phyloP scores from a whole-genome alignment of 371 early-diverging fungal genomes.

The Mortierella sp. region DNA sequence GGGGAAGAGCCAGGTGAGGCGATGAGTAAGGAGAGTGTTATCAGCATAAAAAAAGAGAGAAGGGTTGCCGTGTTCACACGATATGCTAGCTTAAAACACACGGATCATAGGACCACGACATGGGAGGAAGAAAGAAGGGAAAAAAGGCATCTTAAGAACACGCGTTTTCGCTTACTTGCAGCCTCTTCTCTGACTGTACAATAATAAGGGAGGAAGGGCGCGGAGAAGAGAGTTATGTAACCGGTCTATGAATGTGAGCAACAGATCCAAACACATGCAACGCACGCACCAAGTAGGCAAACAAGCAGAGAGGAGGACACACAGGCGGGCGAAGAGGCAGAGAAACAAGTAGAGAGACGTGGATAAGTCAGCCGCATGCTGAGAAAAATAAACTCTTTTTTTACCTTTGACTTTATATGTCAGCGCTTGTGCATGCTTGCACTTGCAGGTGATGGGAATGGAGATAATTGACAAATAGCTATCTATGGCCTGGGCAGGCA shows the following conservation, averaged over 20 bases:
- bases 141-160: not conserved
- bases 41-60: not conserved
- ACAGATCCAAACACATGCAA: not conserved
- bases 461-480: no score
- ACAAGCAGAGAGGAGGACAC: no score
- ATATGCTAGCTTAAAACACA: no score
- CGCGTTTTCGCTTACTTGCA: not conserved
- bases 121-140: not conserved
- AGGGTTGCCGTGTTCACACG: not conserved
- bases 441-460: not conserved
- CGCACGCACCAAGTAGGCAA: not conserved
- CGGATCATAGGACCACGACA: not conserved
- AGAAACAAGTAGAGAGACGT: not conserved
- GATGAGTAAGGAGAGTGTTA: not conserved
- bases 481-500: no score
- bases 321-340: no score
- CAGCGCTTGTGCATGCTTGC: no score
- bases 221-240: not conserved
- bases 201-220: not conserved
- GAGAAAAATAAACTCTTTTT: not conserved
- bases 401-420: no score
- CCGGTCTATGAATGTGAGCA: not conserved
- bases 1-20: not conserved
- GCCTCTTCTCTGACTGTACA: not conserved
- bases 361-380: constrained; percentile 4